These are phyloP conservation scores for Psophocarpus tetragonolobus DNA, from an alignment of 306 rosid species.

Conservation along the genomic window DNA sequence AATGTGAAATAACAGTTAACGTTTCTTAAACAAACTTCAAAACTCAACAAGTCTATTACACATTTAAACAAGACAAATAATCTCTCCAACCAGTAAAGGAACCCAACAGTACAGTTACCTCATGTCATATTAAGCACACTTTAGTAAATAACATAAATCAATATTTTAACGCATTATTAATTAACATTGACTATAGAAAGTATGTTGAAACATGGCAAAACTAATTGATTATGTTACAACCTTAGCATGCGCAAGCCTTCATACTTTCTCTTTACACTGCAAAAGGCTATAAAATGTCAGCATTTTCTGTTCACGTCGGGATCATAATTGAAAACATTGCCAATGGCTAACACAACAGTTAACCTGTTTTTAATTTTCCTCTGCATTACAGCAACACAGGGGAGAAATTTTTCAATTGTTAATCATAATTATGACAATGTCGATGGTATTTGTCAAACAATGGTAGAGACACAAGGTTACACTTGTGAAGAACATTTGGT, in stretches of 20 bases:
- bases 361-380: too few relatives aligned
- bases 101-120: constrained; percentile 6
- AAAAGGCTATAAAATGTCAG: not conserved
- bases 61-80: not conserved
- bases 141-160: too few relatives aligned
- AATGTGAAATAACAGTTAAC: not conserved
- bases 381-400: not conserved
- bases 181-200: not conserved
- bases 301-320: not conserved
- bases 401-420: constrained; percentile 1
- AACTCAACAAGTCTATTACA: not conserved
- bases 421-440: not conserved
- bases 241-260: too few relatives aligned
- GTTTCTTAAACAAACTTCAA: not conserved
- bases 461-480: constrained; percentile 55
- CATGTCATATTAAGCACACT: not conserved
- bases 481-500: constrained; percentile 64
- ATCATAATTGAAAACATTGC: too few relatives aligned
- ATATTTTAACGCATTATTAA: too few relatives aligned
- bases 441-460: constrained; percentile 53
- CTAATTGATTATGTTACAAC: not conserved
- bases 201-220: not conserved
- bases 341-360: too few relatives aligned
- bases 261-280: not conserved
- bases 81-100: not conserved